Evolutionary conservation across 1,139 yeast genomes (phyloP), one percentile per base, ranked within the genome.

Genomic region (Suhomyces chickasaworum): DNA sequence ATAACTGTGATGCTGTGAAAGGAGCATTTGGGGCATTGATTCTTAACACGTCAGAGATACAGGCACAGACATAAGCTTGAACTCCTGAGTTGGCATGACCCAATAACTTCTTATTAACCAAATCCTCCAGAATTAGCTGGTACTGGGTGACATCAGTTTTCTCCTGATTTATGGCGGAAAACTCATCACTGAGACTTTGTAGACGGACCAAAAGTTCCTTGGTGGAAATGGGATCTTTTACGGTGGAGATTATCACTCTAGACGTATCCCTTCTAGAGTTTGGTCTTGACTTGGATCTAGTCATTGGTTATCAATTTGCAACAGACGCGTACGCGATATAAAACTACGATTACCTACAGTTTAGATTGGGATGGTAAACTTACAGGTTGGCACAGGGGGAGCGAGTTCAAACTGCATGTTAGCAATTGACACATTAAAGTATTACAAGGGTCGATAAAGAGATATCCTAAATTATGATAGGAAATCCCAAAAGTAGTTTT

Each of bases 21-120:
- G 98, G 97, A 4, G 97, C 96, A 64, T 90, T 89, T 0, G 97
- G 97, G 0, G 97, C 97, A 60, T 77, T 85, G 9, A 90, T 66
- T 49, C 96, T 75, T 37, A 91, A 66, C 12, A 91, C 71, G 61
- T 90, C 96, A 3, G 91, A 77, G 9, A 90, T 56, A 51, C 95
- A 83, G 58, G 96, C 86, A 15, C 95, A 84, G 2, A 79, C 78
- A 50, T 75, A 81, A 0, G 91, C 83, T 54, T 84, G 86, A 3
- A 90, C 83, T 3, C 95, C 95, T 3, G 65, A 54, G 57, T 89
- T 89, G 44, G 80, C 70, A 58, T 86, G 86, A 34, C 69, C 73
- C 8, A 87, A 53, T 17, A 89, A 66, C 55, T 84, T 86, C 49
- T 76, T 76, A 54, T 80, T 79, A 5, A 78, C 71, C 39, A 90